Evolutionary conservation across 2,329 filamentous ascomycete species (phyloP).

Genomic region (Didymella arachidicola): DNA sequence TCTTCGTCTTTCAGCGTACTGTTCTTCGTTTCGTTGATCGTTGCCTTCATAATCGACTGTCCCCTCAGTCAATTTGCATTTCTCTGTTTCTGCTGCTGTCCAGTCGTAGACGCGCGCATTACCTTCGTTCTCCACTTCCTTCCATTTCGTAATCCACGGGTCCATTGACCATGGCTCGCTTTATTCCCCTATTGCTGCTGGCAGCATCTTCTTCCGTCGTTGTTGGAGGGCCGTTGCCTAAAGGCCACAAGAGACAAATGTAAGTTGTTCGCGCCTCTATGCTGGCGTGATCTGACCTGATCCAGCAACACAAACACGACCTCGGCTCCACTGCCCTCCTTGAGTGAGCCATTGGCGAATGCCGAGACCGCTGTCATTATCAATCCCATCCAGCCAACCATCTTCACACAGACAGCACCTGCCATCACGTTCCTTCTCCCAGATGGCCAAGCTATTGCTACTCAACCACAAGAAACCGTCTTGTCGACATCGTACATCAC

Average conservation of each 20-base stretch:
- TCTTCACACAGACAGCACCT: slow-evolving; percentile 38
- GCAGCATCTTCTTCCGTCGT: slow-evolving; percentile 43
- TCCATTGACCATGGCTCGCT: slow-evolving; percentile 38
- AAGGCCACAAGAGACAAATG: slow-evolving; percentile 37
- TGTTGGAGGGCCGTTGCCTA: slow-evolving; percentile 47
- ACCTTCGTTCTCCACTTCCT: slow-evolving; percentile 25
- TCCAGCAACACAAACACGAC: slow-evolving; percentile 41
- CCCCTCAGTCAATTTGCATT: slow-evolving; percentile 32
- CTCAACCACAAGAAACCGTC: slow-evolving; percentile 39
- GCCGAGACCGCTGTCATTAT: slow-evolving; percentile 47
- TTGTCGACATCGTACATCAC: slow-evolving; percentile 44
- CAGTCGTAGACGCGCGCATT: slow-evolving; percentile 31
- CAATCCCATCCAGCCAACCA: slow-evolving; percentile 41
- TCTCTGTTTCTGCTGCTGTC: slow-evolving; percentile 32
- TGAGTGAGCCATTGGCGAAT: slow-evolving; percentile 27
- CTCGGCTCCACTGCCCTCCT: slow-evolving; percentile 10
- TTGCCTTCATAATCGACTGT: slow-evolving; percentile 42
- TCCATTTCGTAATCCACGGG: slow-evolving; percentile 28
- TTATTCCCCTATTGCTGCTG: slow-evolving; percentile 46
- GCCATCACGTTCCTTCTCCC: slow-evolving; percentile 46
- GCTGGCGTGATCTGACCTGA: background rate
- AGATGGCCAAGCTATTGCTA: slow-evolving; percentile 43
- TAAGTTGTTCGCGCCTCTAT: slow-evolving; percentile 27
- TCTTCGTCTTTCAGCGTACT: slow-evolving; percentile 32
- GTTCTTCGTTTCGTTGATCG: slow-evolving; percentile 40